Percentiles rank a stretch among this genome's conserved stretches.
Evolutionary conservation across 148 eudicot genomes (phyloP).

Genomic region (Rhododendron simsii): DNA sequence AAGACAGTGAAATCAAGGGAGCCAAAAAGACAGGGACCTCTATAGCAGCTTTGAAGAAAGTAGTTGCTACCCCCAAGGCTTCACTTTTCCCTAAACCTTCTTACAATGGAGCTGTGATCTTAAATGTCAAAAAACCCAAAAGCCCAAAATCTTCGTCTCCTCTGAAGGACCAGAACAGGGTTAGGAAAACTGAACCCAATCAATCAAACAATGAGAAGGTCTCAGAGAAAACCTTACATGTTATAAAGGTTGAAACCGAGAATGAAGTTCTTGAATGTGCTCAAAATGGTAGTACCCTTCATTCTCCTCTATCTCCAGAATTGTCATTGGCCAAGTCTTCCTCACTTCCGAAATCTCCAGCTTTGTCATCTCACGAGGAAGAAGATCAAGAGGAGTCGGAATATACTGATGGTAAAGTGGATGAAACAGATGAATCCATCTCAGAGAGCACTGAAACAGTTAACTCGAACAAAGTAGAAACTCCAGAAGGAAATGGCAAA

Average conservation of each 20-base stretch:
- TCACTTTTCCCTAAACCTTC: conserved; percentile 24
- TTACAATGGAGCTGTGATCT: conserved; percentile 11
- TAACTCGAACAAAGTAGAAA: conserved; percentile 6
- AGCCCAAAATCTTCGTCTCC: conserved; percentile 28
- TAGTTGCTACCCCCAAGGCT: conserved; percentile 17
- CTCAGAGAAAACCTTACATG: conserved; percentile 60
- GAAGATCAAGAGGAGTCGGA: conserved; percentile 31
- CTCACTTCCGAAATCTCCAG: conserved; percentile 27
- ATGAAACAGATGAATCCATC: conserved; percentile 33
- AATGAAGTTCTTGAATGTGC: conserved; percentile 6
- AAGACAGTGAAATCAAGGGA: conserved; percentile 15
- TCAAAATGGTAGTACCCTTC: conserved; percentile 18
- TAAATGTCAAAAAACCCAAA: conserved; percentile 25
- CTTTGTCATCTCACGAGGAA: conserved; percentile 39
- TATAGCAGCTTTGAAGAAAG: conserved; percentile 27
- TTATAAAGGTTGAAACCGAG: conserved; percentile 32
- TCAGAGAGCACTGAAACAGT: conserved; percentile 17
- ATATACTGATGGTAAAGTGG: conserved; percentile 33
- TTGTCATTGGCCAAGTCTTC: conserved; percentile 33
- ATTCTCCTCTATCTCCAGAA: conserved; percentile 33
- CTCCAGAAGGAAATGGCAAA: conserved; percentile 13
- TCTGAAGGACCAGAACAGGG: conserved; percentile 28
- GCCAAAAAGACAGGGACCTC: conserved; percentile 23
- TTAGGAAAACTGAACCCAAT: conserved; percentile 21
- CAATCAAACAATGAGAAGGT: conserved; percentile 20